Conservation (phyloP, 164 flowering plant genomes). For the Liquidambar formosana region DNA sequence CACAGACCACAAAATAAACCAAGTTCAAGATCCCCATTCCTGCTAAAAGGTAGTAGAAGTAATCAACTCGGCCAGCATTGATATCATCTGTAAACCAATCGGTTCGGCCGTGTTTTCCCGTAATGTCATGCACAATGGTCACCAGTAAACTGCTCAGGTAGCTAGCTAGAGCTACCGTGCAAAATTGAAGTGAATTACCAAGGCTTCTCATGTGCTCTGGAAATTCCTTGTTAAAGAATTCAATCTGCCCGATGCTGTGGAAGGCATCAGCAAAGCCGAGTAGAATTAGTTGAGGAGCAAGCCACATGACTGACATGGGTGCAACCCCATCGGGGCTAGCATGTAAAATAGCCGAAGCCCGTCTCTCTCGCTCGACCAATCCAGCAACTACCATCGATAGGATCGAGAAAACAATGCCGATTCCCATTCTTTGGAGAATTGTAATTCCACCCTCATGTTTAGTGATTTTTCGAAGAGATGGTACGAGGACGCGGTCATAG, state of each 20-base stretch:
- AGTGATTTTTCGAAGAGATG: slow-evolving; percentile 46
- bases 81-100: slow-evolving; percentile 63
- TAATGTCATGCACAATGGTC: slow-evolving; percentile 46
- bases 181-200: slow-evolving; percentile 52
- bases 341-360: slow-evolving; percentile 32
- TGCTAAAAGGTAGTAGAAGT: slow-evolving; percentile 58
- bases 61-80: slow-evolving; percentile 58
- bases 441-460: slow-evolving; percentile 61
- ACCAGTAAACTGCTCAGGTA: slow-evolving; percentile 58
- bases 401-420: slow-evolving; percentile 56
- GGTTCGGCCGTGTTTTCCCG: slow-evolving; percentile 35
- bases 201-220: slow-evolving; percentile 79
- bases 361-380: slow-evolving; percentile 39
- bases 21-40: slow-evolving; percentile 51
- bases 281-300: slow-evolving; percentile 66
- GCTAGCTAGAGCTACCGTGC: slow-evolving; percentile 49
- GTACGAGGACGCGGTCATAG: slow-evolving; percentile 63
- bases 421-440: slow-evolving; percentile 67
- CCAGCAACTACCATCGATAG: slow-evolving; percentile 66
- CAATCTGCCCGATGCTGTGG: slow-evolving; percentile 65
- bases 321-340: slow-evolving; percentile 21
- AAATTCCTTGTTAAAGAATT: slow-evolving; percentile 71
- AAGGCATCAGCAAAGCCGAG: slow-evolving; percentile 79
- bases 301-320: slow-evolving; percentile 63
- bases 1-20: slow-evolving; percentile 35